Evolutionary conservation across 139 green algal species (phyloP).

Genomic region (Klebsormidium nitens): DNA sequence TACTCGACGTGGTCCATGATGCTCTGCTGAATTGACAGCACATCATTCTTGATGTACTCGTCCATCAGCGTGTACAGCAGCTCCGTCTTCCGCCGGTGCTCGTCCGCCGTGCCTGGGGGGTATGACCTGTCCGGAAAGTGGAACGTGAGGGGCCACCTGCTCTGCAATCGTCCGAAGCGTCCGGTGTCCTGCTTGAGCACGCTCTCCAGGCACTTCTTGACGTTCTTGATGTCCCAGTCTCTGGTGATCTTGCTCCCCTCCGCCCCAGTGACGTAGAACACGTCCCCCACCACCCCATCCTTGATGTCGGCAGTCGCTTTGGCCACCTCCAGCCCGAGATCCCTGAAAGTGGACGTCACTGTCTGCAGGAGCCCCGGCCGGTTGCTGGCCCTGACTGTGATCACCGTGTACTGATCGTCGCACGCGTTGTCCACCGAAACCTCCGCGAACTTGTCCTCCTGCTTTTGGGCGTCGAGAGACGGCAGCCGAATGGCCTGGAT

Average conservation of each 20-base stretch:
- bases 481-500: too few relatives aligned
- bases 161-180: too few relatives aligned
- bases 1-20: constrained; percentile 99
- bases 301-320: constrained; percentile 45
- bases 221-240: constrained; percentile 40
- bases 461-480: background rate
- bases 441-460: background rate
- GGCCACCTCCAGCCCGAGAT: constrained; percentile 72
- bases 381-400: constrained; percentile 54
- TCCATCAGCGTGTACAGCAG: constrained; percentile 85
- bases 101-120: too few relatives aligned
- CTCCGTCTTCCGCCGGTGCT: constrained; percentile 27
- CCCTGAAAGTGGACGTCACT: constrained; percentile 61
- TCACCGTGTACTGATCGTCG: constrained; percentile 54
- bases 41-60: constrained; percentile 91
- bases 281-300: constrained; percentile 55
- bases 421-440: constrained; percentile 50
- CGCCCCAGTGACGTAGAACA: constrained; percentile 69
- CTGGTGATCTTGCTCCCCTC: constrained; percentile 59
- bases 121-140: too few relatives aligned
- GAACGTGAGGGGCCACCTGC: too few relatives aligned
- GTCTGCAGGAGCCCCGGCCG: constrained; percentile 67
- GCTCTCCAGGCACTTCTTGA: constrained; percentile 50
- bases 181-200: constrained; percentile 33
- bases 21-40: constrained; percentile 88